phyloP scores from a whole-genome alignment of 768 basidiomycete genomes.

The Amanita thiersii region DNA sequence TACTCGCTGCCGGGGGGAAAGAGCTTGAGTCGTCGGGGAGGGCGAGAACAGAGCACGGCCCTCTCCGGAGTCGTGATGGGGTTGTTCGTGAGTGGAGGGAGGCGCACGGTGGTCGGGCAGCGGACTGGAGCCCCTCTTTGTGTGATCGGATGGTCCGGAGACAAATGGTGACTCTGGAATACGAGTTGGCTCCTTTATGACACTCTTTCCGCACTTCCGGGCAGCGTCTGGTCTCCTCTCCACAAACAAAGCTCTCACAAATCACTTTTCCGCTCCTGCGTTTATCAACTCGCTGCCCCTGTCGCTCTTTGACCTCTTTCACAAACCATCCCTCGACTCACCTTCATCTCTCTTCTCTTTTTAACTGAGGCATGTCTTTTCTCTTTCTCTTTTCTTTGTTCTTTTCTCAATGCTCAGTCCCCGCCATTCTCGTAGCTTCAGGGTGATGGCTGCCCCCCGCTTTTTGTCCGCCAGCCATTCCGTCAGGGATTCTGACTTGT shows the following conservation, averaged over 20 bases:
- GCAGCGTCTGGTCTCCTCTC: constrained; percentile 7
- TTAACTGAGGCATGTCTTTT: constrained; percentile 7
- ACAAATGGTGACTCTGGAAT: constrained; percentile 4
- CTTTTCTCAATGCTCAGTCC: constrained; percentile 2
- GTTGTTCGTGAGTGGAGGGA: too few species aligned
- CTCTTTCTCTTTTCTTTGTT: neutral
- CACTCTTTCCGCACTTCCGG: constrained; percentile 8
- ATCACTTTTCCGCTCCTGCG: constrained; percentile 8
- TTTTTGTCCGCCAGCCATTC: constrained; percentile 3
- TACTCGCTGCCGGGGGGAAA: too few species aligned
- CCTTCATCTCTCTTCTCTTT: neutral
- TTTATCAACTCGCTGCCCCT: constrained; percentile 10
- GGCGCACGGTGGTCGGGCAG: too few species aligned
- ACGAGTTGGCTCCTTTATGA: constrained; percentile 8
- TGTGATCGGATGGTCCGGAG: constrained; percentile 9
- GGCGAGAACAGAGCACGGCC: too few species aligned
- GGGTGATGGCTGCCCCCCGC: constrained; percentile 6
- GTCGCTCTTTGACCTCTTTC: constrained; percentile 8
- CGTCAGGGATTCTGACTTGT: neutral
- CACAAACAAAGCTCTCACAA: constrained; percentile 9
- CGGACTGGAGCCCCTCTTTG: constrained; percentile 3
- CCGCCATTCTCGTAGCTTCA: constrained; percentile 2
- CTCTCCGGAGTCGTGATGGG: too few species aligned
- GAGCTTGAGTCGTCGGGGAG: too few species aligned
- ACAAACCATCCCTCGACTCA: constrained; percentile 7